A percentile compares a stretch with the other conserved stretches of the same genome.
phyloP scores from a whole-genome alignment of 805 yeast genomes.

The Saturnispora serradocipensis region DNA sequence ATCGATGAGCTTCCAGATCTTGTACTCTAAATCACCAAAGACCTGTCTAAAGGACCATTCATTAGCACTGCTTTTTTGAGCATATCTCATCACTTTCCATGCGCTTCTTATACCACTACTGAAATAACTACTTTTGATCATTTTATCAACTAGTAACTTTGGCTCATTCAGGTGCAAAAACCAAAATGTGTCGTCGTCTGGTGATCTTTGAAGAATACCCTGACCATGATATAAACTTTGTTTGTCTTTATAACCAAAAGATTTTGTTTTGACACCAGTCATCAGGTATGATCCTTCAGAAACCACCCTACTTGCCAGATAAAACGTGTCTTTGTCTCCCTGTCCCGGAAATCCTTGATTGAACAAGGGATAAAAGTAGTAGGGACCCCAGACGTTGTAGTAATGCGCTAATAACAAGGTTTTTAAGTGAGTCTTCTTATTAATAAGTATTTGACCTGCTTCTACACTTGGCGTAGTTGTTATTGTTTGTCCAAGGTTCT shows the following conservation, averaged over 20 bases:
- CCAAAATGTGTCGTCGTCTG: slow-evolving; percentile 18
- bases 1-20: slow-evolving; percentile 20
- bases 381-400: slow-evolving; percentile 60
- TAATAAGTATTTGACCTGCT: slow-evolving; percentile 59
- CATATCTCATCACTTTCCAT: slow-evolving; percentile 24
- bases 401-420: slow-evolving; percentile 52
- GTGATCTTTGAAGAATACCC: slow-evolving; percentile 25
- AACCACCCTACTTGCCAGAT: slow-evolving; percentile 51
- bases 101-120: slow-evolving; percentile 17
- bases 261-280: slow-evolving; percentile 25
- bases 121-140: slow-evolving; percentile 15
- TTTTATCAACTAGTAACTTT: slow-evolving; percentile 19
- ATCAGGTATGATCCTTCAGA: slow-evolving; percentile 21
- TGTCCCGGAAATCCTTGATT: slow-evolving; percentile 71
- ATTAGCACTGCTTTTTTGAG: slow-evolving; percentile 21
- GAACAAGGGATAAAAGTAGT: slow-evolving; percentile 55
- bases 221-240: slow-evolving; percentile 22
- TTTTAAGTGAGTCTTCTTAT: slow-evolving; percentile 48
- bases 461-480: slow-evolving; percentile 52
- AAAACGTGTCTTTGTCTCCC: slow-evolving; percentile 74
- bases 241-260: slow-evolving; percentile 23
- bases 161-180: slow-evolving; percentile 28
- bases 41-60: slow-evolving; percentile 13
- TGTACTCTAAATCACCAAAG: slow-evolving; percentile 21
- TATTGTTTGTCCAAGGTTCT: slow-evolving; percentile 24